Evolutionary conservation across 768 basidiomycete genomes (phyloP), one percentile per base, ranked within the genome.

Genomic region (Obba rivulosa): DNA sequence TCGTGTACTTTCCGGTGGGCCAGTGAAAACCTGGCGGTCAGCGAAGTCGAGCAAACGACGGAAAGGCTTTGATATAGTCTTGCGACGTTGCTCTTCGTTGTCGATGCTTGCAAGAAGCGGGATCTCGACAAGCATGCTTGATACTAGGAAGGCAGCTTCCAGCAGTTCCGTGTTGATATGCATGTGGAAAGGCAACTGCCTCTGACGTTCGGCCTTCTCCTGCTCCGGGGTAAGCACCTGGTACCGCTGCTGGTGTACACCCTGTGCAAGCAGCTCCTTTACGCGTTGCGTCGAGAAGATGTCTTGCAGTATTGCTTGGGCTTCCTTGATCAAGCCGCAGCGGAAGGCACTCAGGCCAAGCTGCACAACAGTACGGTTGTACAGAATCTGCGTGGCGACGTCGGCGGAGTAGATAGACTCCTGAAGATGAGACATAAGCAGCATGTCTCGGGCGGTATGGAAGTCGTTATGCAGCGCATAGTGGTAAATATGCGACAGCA

Each of bases 161-260:
- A 98, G 74, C 8, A 99, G 76, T 68, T 98, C 96, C 13, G 96
- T 92, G 72, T 98, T 99, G 69, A 98, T 93, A 68, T 99, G 96
- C 87, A 98, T 89, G 68, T 99, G 96, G 85, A 98, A 99, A 23
- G 96, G 96, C 20, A 99, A 77, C 59, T 97, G 92, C 28, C 96
- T 81, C 56, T 92, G 86, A 56, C 93, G 90, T 66, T 99, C 96
- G 2, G 93, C 84, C 62, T 93, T 89, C 66, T 99, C 96, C 69
- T 99, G 96, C 66, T 99, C 96, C 1, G 92, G 92, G 11, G 87
- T 81, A 49, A 94, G 71, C 8, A 81, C 78, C 57, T 90, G 87
- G 75, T 84, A 95, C 28, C 93, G 81, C 59, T 92, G 89, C 60
- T 90, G 87, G 65, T 97, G 95, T 3, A 95, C 87, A 24, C 94